Conservation (phyloP, 1,284 basidiomycete species). For the Melanopsichium pennsylvanicum region DNA sequence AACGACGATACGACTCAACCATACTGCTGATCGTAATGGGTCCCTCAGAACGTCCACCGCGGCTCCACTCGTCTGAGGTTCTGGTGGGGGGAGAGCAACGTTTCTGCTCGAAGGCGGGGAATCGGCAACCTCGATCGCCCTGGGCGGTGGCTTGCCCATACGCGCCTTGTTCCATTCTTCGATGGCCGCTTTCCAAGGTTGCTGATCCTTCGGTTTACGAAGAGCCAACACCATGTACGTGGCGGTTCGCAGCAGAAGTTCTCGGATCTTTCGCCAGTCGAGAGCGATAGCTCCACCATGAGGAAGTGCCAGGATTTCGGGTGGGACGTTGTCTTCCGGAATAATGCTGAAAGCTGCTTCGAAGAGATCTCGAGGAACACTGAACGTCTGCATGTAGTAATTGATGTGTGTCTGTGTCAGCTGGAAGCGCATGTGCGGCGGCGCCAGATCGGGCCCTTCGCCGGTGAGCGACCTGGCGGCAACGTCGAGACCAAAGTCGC, state of each 20-base stretch:
- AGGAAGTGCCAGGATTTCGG: constrained; percentile 28
- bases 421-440: constrained; percentile 34
- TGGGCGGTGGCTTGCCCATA: neutral
- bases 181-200: constrained; percentile 25
- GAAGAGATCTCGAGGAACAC: constrained; percentile 21
- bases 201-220: constrained; percentile 19
- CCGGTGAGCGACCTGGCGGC: constrained; percentile 7
- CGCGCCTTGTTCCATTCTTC: constrained; percentile 15
- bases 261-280: constrained; percentile 25
- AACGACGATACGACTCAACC: constrained; percentile 7
- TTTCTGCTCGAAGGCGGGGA: constrained; percentile 2
- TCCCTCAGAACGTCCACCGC: constrained; percentile 9
- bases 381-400: constrained; percentile 34
- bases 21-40: constrained; percentile 1
- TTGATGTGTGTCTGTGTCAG: constrained; percentile 40
- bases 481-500: constrained; percentile 25
- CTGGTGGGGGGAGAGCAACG: neutral
- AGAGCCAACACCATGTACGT: constrained; percentile 37
- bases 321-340: constrained; percentile 22
- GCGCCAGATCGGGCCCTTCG: constrained; percentile 8
- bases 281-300: constrained; percentile 38
- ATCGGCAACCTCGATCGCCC: constrained; percentile 18
- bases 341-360: constrained; percentile 32
- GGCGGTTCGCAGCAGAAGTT: constrained; percentile 29
- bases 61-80: constrained; percentile 3